Percentiles rank a stretch among this genome's conserved stretches.
phyloP scores from a whole-genome alignment of 202 grass and related monocot species.

The Panicum hallii region DNA sequence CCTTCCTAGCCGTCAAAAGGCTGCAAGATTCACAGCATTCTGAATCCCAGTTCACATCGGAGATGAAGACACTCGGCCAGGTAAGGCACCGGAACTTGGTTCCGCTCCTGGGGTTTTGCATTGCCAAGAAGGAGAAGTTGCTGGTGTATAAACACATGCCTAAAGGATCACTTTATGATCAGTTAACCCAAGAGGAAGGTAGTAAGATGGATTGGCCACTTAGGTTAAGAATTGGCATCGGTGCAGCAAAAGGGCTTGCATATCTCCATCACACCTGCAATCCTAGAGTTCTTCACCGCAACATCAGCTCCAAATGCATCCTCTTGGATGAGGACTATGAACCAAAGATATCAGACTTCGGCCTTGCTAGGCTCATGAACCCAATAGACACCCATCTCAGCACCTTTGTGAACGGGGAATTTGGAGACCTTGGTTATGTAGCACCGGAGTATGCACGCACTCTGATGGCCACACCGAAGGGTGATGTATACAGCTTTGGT shows the following conservation, averaged over 20 bases:
- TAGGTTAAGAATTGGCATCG: slow-evolving; percentile 78
- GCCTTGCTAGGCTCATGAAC: slow-evolving; percentile 93
- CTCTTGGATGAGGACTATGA: slow-evolving; percentile 78
- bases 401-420: slow-evolving; percentile 93
- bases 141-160: slow-evolving; percentile 89
- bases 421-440: slow-evolving; percentile 87
- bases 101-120: slow-evolving; percentile 84
- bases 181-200: slow-evolving; percentile 52
- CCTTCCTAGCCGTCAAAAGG: slow-evolving; percentile 85
- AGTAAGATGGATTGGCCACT: slow-evolving; percentile 64
- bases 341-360: slow-evolving; percentile 87
- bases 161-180: slow-evolving; percentile 76
- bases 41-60: slow-evolving; percentile 79
- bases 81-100: slow-evolving; percentile 86
- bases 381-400: slow-evolving; percentile 93
- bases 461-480: slow-evolving; percentile 78
- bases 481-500: slow-evolving; percentile 85
- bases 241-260: slow-evolving; percentile 80
- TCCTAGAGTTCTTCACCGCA: slow-evolving; percentile 81
- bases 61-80: slow-evolving; percentile 88
- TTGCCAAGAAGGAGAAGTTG: slow-evolving; percentile 84
- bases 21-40: slow-evolving; percentile 89
- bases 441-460: slow-evolving; percentile 81
- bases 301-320: slow-evolving; percentile 95
- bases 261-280: slow-evolving; percentile 97